Base-by-base conservation (phyloP, 208 protist genomes). In the Trypanosoma melophagium region DNA sequence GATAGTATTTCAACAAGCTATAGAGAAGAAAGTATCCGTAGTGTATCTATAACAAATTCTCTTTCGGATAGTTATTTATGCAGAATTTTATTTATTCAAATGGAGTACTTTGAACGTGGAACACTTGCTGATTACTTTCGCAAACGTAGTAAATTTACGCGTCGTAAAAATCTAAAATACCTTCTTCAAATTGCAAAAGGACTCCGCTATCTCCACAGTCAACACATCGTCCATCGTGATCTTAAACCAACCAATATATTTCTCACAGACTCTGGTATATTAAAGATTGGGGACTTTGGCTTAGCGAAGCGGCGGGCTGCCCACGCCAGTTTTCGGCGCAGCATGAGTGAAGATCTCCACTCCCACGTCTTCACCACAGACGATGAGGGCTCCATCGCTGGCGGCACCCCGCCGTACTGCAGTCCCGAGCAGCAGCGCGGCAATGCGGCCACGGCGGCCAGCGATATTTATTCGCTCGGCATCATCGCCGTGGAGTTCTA, bases 261-360 rank as follows among this genome's bases (percentile, higher is more conserved):
- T 66, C 69, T 95, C 7, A 77, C 78, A 3, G 77, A 78, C 40
- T 60, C 49, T 38, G 77, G 70, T 62, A 69, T 79, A 17, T 69
- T 95, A 66, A 95, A 95, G 56, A 92, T 95, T 62, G 89, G 89
- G 14, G 89, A 95, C 67, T 95, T 95, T 81, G 89, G 89, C 0
- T 71, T 95, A 12, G 86, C 89, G 1, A 92, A 89, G 63, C 71
- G 67, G 17, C 81, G 78, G 40, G 61, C 45, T 19, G 31, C 3
- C 12, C 51, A 56, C 1, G 24, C 28, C 1, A 47, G 28, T 21
- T 58, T 5, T 14, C 12, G 42, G 19, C 17, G 55, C 7, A 53
- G 22, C 22, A 35, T 10, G 21, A 22, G 40, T 22, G 59, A 61
- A 52, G 83, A 81, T 40, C 50, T 85, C 16, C 12, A 58, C 2